phyloP scores from a whole-genome alignment of 768 basidiomycete genomes.

The Naganishia vishniacii region DNA sequence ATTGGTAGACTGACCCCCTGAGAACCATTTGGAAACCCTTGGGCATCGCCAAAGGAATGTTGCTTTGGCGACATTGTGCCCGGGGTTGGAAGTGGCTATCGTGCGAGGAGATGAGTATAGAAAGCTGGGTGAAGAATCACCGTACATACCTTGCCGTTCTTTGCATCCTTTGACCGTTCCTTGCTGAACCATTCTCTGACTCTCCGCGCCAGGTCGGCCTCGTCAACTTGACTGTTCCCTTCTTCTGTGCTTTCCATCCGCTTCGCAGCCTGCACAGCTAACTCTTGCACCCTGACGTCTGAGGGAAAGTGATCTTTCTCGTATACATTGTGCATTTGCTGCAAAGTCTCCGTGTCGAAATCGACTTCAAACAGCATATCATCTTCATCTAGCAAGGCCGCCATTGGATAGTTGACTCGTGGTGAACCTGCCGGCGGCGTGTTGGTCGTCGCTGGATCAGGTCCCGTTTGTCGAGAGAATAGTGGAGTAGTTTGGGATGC shows the following conservation, averaged over 20 bases:
- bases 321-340: conserved; percentile 11
- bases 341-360: conserved; percentile 16
- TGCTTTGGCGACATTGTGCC: conserved; percentile 17
- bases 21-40: not conserved
- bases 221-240: not conserved
- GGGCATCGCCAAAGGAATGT: not conserved
- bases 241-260: conserved; percentile 2
- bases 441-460: not conserved
- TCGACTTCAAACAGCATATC: conserved; percentile 19
- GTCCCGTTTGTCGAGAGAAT: not conserved
- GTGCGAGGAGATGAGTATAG: not conserved
- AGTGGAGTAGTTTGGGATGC: not conserved
- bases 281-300: not conserved
- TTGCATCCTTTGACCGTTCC: conserved; percentile 15
- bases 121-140: not conserved
- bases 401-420: not conserved
- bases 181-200: conserved; percentile 16
- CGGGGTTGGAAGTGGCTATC: conserved; percentile 11
- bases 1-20: conserved; percentile 1
- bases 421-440: not conserved
- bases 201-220: not conserved
- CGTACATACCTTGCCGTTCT: conserved; percentile 14
- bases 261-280: conserved; percentile 1
- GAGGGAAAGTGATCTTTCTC: conserved; percentile 11
- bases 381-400: conserved; percentile 8